phyloP scores from a whole-genome alignment of 768 basidiomycete species.

The Psilocybe sp. region DNA sequence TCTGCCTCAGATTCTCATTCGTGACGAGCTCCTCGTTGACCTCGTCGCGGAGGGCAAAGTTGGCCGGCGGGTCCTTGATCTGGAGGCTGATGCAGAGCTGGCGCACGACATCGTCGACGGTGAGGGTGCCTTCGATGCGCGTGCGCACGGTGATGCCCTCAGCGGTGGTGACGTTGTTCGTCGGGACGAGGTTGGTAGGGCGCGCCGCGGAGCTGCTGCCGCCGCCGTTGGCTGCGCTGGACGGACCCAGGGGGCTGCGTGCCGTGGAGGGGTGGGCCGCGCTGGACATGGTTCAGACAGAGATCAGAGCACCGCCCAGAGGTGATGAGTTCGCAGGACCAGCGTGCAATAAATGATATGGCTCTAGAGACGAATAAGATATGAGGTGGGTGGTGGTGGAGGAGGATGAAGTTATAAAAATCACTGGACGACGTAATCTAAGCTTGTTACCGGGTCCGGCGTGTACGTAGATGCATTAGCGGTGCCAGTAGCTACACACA shows the following conservation, averaged over 20 bases:
- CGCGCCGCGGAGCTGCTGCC: conserved; percentile 36
- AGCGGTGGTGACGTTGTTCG: conserved; percentile 78
- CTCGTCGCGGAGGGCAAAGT: conserved; percentile 81
- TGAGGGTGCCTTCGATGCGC: conserved; percentile 80
- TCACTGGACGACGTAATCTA: too few relatives aligned
- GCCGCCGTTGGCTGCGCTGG: conserved; percentile 35
- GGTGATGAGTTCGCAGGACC: not conserved
- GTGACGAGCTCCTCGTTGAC: conserved; percentile 75
- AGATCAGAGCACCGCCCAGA: not conserved
- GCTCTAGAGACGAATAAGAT: too few relatives aligned
- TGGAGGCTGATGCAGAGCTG: conserved; percentile 81
- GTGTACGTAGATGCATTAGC: too few relatives aligned
- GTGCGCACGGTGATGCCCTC: conserved; percentile 76
- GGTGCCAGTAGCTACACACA: too few relatives aligned
- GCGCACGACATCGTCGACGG: conserved; percentile 81
- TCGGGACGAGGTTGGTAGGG: conserved; percentile 52
- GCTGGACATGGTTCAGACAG: conserved; percentile 24
- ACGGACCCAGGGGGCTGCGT: conserved; percentile 26
- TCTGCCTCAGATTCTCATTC: conserved; percentile 80
- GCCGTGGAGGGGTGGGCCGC: conserved; percentile 22
- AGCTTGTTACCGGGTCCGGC: too few relatives aligned
- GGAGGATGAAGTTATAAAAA: too few relatives aligned
- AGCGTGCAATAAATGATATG: too few relatives aligned
- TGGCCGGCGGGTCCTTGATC: conserved; percentile 66
- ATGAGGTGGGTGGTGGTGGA: too few relatives aligned